Percentiles rank a stretch among this genome's conserved stretches.
These are phyloP conservation scores for Lepidium sativum DNA, from an alignment of 345 rosid genomes.

Conservation along the genomic window DNA sequence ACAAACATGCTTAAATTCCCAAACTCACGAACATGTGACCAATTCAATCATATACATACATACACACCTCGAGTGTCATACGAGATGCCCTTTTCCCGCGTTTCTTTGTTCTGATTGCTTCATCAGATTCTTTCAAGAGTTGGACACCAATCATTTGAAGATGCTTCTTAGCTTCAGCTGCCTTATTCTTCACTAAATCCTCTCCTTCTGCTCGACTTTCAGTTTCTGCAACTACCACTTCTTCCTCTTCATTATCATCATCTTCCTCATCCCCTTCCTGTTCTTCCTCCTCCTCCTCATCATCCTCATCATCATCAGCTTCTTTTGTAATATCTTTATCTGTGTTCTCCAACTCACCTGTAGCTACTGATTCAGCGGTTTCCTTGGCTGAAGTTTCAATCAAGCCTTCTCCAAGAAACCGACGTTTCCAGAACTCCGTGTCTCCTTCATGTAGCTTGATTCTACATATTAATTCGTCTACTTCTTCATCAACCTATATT, in stretches of 20 bases:
- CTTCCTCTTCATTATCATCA: conserved; percentile 48
- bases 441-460: conserved; percentile 90
- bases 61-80: conserved; percentile 55
- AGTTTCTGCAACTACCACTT: conserved; percentile 53
- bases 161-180: conserved; percentile 70
- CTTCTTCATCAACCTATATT: conserved; percentile 73
- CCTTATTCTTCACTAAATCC: conserved; percentile 59
- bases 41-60: neutral
- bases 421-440: conserved; percentile 92
- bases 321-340: conserved; percentile 48
- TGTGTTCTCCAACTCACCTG: conserved; percentile 47
- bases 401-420: conserved; percentile 84
- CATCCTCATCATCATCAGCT: conserved; percentile 40
- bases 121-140: conserved; percentile 74
- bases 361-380: conserved; percentile 32
- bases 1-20: neutral
- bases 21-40: neutral
- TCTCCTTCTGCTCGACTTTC: conserved; percentile 53
- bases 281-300: conserved; percentile 26
- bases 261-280: conserved; percentile 60
- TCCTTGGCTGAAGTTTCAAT: conserved; percentile 40
- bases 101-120: conserved; percentile 49
- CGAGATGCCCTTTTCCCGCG: conserved; percentile 53
- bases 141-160: conserved; percentile 96
- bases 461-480: conserved; percentile 74